Evolutionary conservation across 129 eudicot species (phyloP).

Genomic region (Cynara cardunculus): DNA sequence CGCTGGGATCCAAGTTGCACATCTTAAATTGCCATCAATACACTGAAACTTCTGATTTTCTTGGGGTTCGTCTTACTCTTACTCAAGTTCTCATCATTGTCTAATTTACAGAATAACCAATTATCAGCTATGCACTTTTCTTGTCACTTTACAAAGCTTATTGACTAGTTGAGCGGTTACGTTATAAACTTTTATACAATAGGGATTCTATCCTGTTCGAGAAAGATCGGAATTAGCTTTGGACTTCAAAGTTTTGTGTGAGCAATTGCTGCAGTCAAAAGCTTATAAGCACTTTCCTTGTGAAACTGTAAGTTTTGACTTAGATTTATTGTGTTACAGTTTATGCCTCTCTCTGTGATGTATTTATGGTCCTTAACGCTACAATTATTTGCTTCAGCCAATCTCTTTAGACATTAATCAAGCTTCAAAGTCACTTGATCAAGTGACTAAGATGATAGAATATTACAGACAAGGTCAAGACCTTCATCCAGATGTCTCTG

Average conservation of each 20-base stretch:
- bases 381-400: slow-evolving; percentile 43
- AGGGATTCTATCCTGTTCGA: slow-evolving; percentile 95
- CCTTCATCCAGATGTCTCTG: slow-evolving; percentile 46
- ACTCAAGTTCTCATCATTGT: not conserved
- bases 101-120: not conserved
- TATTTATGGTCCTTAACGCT: slow-evolving; percentile 1
- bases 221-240: slow-evolving; percentile 65
- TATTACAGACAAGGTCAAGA: slow-evolving; percentile 44
- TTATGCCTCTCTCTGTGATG: not conserved
- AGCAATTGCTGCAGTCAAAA: slow-evolving; percentile 42
- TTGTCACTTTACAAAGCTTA: not conserved
- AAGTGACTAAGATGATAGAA: slow-evolving; percentile 43
- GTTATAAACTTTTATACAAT: slow-evolving; percentile 5
- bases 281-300: slow-evolving; percentile 47
- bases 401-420: slow-evolving; percentile 69
- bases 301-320: slow-evolving; percentile 49
- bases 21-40: slow-evolving; percentile 95
- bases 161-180: slow-evolving; percentile 10
- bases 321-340: not conserved
- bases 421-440: slow-evolving; percentile 56
- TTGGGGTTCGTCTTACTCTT: slow-evolving; percentile 65
- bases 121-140: not conserved
- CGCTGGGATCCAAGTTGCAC: slow-evolving; percentile 68
- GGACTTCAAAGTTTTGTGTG: slow-evolving; percentile 55
- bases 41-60: slow-evolving; percentile 97